Percentiles rank a stretch among this genome's conserved stretches.
Evolutionary conservation across 2,329 filamentous ascomycete species (phyloP).

Genomic region (Aspergillus sp.): DNA sequence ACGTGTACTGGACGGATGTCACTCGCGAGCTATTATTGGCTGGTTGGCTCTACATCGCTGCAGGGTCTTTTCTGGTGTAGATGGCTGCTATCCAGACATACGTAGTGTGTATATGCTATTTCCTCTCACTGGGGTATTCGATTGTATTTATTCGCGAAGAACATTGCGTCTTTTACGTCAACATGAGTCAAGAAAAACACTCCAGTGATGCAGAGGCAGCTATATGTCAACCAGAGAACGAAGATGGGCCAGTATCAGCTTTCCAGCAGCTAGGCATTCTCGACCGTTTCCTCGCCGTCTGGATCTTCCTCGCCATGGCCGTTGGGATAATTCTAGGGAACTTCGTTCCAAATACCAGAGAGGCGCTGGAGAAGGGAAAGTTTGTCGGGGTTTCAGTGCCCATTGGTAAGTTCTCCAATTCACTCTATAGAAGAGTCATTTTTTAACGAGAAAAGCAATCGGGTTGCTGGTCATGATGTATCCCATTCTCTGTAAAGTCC

Average conservation of each 20-base stretch:
- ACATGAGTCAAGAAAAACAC: slow-evolving; percentile 6
- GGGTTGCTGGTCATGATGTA: slow-evolving; percentile 93
- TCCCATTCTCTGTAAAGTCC: slow-evolving; percentile 84
- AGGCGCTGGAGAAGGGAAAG: slow-evolving; percentile 64
- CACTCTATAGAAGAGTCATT: not conserved
- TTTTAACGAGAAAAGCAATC: slow-evolving; percentile 56
- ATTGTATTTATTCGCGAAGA: not conserved
- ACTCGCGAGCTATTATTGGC: not conserved
- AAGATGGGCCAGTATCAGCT: slow-evolving; percentile 15
- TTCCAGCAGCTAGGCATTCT: slow-evolving; percentile 21
- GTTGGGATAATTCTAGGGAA: slow-evolving; percentile 74
- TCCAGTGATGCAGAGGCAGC: slow-evolving; percentile 12
- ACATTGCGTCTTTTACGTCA: too few relatives aligned
- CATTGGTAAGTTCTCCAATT: slow-evolving; percentile 52
- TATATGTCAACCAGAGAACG: not conserved
- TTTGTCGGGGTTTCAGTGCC: slow-evolving; percentile 70
- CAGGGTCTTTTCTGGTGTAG: too few relatives aligned
- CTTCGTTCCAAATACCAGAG: slow-evolving; percentile 63
- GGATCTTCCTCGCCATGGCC: slow-evolving; percentile 77
- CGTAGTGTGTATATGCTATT: not conserved
- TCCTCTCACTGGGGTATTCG: not conserved
- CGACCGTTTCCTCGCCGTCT: slow-evolving; percentile 43
- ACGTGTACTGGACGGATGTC: not conserved
- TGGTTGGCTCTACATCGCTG: not conserved
- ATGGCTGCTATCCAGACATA: not conserved